These are phyloP conservation scores for Verticillium nonalfalfae DNA, from an alignment of 2,329 filamentous ascomycete genomes.

Conservation along the genomic window DNA sequence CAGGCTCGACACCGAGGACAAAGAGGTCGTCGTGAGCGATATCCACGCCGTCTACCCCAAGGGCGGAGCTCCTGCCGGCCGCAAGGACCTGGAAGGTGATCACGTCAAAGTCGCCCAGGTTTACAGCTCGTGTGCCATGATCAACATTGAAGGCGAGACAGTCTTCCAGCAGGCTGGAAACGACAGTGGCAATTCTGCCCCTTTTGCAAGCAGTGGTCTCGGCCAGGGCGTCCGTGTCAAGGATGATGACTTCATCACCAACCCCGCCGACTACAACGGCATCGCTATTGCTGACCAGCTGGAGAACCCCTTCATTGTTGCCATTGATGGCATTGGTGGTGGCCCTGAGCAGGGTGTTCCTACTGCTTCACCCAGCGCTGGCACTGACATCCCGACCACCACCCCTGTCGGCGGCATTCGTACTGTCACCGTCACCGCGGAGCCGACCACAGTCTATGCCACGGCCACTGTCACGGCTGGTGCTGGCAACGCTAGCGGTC, in stretches of 20 bases:
- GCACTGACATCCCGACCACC: slow-evolving; percentile 11
- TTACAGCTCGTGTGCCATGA: slow-evolving; percentile 19
- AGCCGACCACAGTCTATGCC: slow-evolving; percentile 29
- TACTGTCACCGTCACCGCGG: slow-evolving; percentile 30
- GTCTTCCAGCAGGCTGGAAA: not conserved
- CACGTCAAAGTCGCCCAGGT: slow-evolving; percentile 26
- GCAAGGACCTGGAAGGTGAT: slow-evolving; percentile 5
- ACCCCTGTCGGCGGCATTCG: slow-evolving; percentile 14
- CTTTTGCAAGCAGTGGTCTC: slow-evolving; percentile 7
- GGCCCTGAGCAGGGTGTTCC: slow-evolving; percentile 14
- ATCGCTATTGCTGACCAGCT: slow-evolving; percentile 40
- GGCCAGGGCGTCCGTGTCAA: not conserved
- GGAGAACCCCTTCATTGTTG: slow-evolving; percentile 36
- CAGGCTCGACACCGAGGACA: slow-evolving; percentile 41
- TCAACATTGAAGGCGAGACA: slow-evolving; percentile 11
- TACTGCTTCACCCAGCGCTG: slow-evolving; percentile 10
- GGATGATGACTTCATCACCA: slow-evolving; percentile 21
- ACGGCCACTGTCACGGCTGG: slow-evolving; percentile 28
- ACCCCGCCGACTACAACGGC: slow-evolving; percentile 31
- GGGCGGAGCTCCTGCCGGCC: slow-evolving; percentile 14
- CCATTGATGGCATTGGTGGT: slow-evolving; percentile 21
- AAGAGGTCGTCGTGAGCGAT: not conserved
- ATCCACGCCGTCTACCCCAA: slow-evolving; percentile 27
- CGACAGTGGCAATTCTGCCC: slow-evolving; percentile 1
- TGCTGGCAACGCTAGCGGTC: slow-evolving; percentile 2